These are phyloP conservation scores for Boletus coccyginus DNA, from an alignment of 768 basidiomycete genomes.

Conservation along the genomic window DNA sequence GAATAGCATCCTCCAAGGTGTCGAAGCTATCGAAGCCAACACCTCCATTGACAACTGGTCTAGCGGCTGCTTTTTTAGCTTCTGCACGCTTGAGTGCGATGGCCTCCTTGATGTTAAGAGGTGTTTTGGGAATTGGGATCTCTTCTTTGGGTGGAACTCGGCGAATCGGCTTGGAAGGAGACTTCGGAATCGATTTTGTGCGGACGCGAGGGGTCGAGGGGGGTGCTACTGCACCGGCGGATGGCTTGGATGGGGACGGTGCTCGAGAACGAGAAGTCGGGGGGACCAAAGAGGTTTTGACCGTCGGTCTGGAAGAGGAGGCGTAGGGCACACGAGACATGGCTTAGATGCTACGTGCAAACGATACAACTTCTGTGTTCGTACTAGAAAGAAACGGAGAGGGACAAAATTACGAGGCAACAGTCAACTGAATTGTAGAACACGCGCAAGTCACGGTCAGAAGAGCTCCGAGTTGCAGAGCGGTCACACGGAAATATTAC, in stretches of 20 bases:
- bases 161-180: constrained; percentile 30
- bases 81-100: constrained; percentile 79
- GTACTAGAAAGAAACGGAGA: neutral
- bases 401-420: neutral
- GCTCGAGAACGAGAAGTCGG: constrained; percentile 32
- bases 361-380: constrained; percentile 1
- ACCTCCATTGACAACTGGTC: constrained; percentile 24
- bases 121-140: constrained; percentile 29
- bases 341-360: neutral
- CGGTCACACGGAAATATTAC: constrained; percentile 20
- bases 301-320: constrained; percentile 26
- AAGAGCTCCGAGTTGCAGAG: neutral
- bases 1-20: constrained; percentile 49
- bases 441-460: neutral
- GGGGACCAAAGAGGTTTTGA: constrained; percentile 26
- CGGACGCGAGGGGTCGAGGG: constrained; percentile 32
- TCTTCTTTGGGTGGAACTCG: constrained; percentile 22
- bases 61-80: constrained; percentile 55
- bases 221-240: constrained; percentile 21
- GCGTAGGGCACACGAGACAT: constrained; percentile 44
- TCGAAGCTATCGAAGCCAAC: constrained; percentile 36
- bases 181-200: constrained; percentile 38
- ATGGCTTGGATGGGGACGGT: constrained; percentile 29
- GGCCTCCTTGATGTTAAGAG: constrained; percentile 65
- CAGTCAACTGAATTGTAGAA: neutral